These are phyloP conservation scores for Saccharomyces kudriavzevii DNA, from an alignment of 805 yeast species.

Conservation along the genomic window DNA sequence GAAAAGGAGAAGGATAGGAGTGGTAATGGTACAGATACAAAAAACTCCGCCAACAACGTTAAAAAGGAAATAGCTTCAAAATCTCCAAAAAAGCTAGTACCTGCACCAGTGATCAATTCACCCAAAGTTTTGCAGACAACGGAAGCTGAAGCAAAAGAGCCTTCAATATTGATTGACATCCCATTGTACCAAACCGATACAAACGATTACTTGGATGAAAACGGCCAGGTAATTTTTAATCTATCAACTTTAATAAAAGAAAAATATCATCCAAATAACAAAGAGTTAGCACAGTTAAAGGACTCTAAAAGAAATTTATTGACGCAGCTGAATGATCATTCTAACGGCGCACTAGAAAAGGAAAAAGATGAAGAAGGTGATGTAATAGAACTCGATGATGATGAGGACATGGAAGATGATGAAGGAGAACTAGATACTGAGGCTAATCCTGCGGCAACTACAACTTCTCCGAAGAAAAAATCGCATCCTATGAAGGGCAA, in stretches of 20 bases:
- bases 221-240: conserved; percentile 29
- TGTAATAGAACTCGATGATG: conserved; percentile 13
- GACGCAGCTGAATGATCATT: conserved; percentile 14
- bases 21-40: not conserved
- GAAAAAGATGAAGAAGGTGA: conserved; percentile 22
- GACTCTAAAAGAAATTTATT: conserved; percentile 18
- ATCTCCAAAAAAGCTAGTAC: conserved; percentile 17
- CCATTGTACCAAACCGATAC: conserved; percentile 22
- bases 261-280: not conserved
- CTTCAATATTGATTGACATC: conserved; percentile 23
- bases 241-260: conserved; percentile 12
- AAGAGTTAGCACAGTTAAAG: conserved; percentile 4
- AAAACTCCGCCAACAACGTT: conserved; percentile 1
- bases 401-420: conserved; percentile 17
- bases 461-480: conserved; percentile 23
- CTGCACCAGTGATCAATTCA: conserved; percentile 18
- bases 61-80: conserved; percentile 11
- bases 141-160: conserved; percentile 13
- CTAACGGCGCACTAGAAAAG: conserved; percentile 4
- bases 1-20: not conserved
- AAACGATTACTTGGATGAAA: conserved; percentile 29
- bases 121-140: conserved; percentile 15
- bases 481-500: conserved; percentile 43
- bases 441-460: conserved; percentile 10
- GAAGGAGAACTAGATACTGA: conserved; percentile 17